Conservation (phyloP, 2,329 filamentous ascomycete species). For the Truncatella angustata region DNA sequence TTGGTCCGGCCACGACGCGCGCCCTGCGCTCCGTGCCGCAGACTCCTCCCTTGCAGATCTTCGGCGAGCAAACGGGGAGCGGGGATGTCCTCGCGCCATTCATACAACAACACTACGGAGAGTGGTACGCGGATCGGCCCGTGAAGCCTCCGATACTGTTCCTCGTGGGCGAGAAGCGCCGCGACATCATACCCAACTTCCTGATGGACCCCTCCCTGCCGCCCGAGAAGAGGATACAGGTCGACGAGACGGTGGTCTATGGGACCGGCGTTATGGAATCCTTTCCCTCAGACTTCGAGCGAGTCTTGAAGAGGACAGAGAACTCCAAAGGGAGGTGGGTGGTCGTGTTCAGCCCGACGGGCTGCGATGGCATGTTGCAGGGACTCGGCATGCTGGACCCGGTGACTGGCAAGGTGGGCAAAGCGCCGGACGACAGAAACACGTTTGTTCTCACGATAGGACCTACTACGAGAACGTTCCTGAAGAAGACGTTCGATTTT, state of each 20-base stretch:
- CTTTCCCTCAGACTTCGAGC: conserved; percentile 67
- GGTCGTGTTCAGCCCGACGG: conserved; percentile 70
- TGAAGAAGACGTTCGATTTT: conserved; percentile 63
- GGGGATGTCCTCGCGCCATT: conserved; percentile 75
- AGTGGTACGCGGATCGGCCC: conserved; percentile 42
- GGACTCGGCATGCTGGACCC: conserved; percentile 51
- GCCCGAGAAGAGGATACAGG: conserved; percentile 51
- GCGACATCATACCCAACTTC: conserved; percentile 85
- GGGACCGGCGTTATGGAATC: conserved; percentile 79
- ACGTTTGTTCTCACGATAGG: conserved; percentile 81
- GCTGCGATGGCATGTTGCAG: conserved; percentile 59
- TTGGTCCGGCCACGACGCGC: conserved; percentile 77
- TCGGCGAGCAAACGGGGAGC: conserved; percentile 80
- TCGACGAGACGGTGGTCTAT: conserved; percentile 83
- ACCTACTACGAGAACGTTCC: conserved; percentile 80
- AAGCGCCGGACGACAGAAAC: conserved; percentile 21
- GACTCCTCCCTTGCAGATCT: conserved; percentile 56
- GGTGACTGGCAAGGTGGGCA: conserved; percentile 36
- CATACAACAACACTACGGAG: conserved; percentile 75
- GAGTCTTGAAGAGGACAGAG: conserved; percentile 45
- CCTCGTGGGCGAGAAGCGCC: conserved; percentile 82
- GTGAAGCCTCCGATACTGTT: conserved; percentile 71
- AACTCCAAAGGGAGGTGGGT: conserved; percentile 59
- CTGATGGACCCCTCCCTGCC: conserved; percentile 60
- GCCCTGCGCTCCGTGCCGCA: conserved; percentile 60